Base-by-base conservation (phyloP, 768 basidiomycete genomes). In the Pisolithus tinctorius region DNA sequence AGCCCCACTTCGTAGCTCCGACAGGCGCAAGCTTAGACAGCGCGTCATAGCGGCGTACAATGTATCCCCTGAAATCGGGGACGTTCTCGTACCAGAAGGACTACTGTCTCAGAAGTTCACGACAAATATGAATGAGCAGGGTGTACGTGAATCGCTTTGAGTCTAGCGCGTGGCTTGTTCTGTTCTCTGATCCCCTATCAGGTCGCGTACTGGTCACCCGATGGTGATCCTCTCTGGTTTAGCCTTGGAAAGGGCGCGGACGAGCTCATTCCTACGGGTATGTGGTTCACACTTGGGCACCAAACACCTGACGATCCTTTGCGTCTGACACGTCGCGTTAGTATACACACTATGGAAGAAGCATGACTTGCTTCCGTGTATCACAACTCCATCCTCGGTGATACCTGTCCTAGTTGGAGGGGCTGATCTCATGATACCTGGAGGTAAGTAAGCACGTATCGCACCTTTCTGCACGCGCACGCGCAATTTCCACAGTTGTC, bases 381-480 rank as follows among this genome's bases (percentile, higher is more conserved):
- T 93, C n/a, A 79, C 82, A 2, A 90, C 89, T 0, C 86, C 88
- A 2, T 64, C 78, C 2, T 68, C 79, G 10, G 89, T 90, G 27
- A 79, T 91, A 36, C 84, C 84, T 1, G 73, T 83, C 25, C 75
- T 93, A 11, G 70, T 81, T 3, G 80, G 80, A 9, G 90, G 91
- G n/a, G 88, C 90, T 0, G 89, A 93, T 69, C 76, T 93, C 7
- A 92, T 93, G 88, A 82, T 87, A 31, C 88, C 90, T 4, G 90
- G 89, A 67, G 86, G 87, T 86, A 61, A 61, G 82, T 11, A 31
- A 31, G 9, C 30, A 11, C 34, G 36, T 23, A 17, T 11, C 13
- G 52, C 17, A 23, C 44, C 46, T 31, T 34, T 39, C n/a, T 29
- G 9, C 30, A 31, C 9, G 30, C 10, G 30, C 30, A 31, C 30